Evolutionary conservation across 306 rosid species (phyloP).

Genomic region (Comarum palustre): DNA sequence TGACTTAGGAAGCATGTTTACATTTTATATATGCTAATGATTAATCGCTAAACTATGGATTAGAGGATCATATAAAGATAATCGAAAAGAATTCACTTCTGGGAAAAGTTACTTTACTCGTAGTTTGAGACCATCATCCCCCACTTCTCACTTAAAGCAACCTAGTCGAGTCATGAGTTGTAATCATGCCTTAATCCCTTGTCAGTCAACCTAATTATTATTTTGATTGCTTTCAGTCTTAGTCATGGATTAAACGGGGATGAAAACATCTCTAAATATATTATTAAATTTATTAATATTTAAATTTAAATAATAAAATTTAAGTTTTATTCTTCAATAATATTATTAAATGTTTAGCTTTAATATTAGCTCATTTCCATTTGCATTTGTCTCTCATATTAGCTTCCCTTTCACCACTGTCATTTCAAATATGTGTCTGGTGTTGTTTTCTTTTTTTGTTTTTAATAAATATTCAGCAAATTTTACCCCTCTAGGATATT

Average conservation of each 20-base stretch:
- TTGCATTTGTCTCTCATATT: neutral
- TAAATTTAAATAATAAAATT: too few relatives aligned
- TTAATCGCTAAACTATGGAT: neutral
- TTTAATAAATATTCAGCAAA: too few relatives aligned
- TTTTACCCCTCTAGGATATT: neutral
- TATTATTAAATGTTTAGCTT: too few relatives aligned
- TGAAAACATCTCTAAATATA: too few relatives aligned
- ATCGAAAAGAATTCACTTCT: neutral
- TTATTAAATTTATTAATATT: too few relatives aligned
- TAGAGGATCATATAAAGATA: neutral
- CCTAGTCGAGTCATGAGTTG: neutral
- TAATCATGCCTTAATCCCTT: neutral
- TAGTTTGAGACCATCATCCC: neutral
- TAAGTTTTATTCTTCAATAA: too few relatives aligned
- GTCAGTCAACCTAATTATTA: neutral
- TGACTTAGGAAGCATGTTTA: neutral
- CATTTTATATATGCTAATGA: neutral
- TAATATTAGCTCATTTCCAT: too few relatives aligned
- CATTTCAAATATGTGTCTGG: neutral
- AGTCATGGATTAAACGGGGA: neutral
- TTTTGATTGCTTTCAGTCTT: neutral
- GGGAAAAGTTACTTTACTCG: neutral
- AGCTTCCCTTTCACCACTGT: neutral
- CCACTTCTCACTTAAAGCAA: constrained; percentile 3
- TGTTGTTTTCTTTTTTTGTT: neutral